Evolutionary conservation across 1,284 basidiomycete genomes (phyloP).

Genomic region (Apiotrichum akiyoshidainum): DNA sequence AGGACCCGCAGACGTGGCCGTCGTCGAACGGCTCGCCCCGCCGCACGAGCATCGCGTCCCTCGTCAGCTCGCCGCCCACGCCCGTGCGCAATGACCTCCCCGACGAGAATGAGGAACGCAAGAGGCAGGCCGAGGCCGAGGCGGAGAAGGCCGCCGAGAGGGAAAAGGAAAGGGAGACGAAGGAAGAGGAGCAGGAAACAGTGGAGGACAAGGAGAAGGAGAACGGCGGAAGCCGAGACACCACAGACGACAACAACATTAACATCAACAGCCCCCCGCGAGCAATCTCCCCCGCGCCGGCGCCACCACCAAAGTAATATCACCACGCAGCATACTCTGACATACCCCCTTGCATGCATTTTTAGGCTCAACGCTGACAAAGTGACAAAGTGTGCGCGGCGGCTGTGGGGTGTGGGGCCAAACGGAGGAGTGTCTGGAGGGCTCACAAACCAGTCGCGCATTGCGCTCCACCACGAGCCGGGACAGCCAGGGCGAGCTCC

Average conservation of each 20-base stretch:
- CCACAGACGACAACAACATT: not conserved
- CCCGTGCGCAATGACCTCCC: not conserved
- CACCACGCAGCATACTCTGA: not conserved
- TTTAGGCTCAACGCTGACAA: not conserved
- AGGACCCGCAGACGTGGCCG: not conserved
- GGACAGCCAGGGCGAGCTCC: too few species aligned
- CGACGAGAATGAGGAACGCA: not conserved
- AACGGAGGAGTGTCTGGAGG: too few species aligned
- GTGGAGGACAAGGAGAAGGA: too few species aligned
- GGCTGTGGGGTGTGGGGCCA: too few species aligned
- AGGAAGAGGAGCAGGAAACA: not conserved
- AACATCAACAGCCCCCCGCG: too few species aligned
- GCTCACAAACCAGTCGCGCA: too few species aligned
- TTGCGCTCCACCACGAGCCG: too few species aligned
- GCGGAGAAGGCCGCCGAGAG: not conserved
- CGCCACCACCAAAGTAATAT: slow-evolving; percentile 1
- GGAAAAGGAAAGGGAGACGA: slow-evolving; percentile 5
- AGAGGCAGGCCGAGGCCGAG: not conserved
- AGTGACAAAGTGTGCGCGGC: too few species aligned
- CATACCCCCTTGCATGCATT: slow-evolving; percentile 11
- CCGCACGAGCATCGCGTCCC: not conserved
- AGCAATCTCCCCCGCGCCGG: not conserved
- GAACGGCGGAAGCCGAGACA: slow-evolving; percentile 3
- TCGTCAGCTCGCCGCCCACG: not conserved
- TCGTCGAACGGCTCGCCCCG: not conserved